Base-by-base conservation (phyloP, 31 red algal species). In the Odonthalia washingtoniensis region DNA sequence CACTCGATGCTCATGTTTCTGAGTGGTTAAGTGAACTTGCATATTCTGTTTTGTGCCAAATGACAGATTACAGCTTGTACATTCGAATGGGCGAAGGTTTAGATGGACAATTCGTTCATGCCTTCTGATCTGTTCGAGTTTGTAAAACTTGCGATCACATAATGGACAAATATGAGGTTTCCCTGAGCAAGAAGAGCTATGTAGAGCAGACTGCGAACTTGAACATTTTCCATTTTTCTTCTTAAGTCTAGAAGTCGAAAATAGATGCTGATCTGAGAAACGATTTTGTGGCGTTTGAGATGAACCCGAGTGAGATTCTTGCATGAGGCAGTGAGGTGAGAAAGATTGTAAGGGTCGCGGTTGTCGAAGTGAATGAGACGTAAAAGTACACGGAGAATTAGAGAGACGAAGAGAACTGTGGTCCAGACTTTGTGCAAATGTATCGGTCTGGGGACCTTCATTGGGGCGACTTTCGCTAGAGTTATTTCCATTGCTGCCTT, bases 41-140 rank as follows among this genome's bases (percentile, higher is more conserved):
- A 87, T 72, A 70, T 95, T 95, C 69, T 95, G 93, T 70, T 95
- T 95, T 33, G 93, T 95, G 37, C 93, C 93, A 81, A 95, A 95
- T 34, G 83, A 73, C 33, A 76, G 16, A 16, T 82, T 68, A 60
- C 91, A 93, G 6, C 30, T 74, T 6, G 35, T 34, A 53, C 91
- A 93, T 4, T 26, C 61, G 41, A 93, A 93, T 28, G 91, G 91
- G 5, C 91, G 70, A 33, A 83, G 24, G 65, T 83, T 78, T 40
- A 65, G 44, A 67, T 93, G 91, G 36, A 93, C 91, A 44, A 93
- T 63, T 28, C 42, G 77, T 39, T 83, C 78, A 77, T 93, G 91
- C 30, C 91, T 27, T 38, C 80, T 87, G 14, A 92, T 49, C 31
- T 92, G 89, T 72, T 92, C 89, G 3, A 63, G 66, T 44, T 92